A percentile compares a stretch with the other conserved stretches of the same genome.
These are phyloP conservation scores for Daldinia vernicosa DNA, from an alignment of 495 filamentous ascomycete species.

Conservation along the genomic window DNA sequence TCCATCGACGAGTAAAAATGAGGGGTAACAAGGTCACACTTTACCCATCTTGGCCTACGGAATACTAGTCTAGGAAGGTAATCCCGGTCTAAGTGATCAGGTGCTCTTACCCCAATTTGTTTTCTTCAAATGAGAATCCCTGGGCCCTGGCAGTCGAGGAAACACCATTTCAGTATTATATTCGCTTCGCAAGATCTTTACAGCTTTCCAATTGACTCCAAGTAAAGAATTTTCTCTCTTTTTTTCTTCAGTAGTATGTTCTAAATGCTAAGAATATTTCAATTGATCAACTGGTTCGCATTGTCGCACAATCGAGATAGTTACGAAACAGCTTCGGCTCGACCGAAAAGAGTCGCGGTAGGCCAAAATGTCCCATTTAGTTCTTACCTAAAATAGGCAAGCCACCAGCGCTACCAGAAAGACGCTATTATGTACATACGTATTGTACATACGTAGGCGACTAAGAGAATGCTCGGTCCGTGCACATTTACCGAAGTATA, in stretches of 20 bases:
- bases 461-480: constrained; percentile 13
- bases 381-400: constrained; percentile 20
- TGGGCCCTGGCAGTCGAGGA: constrained; percentile 32
- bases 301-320: background rate
- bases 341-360: constrained; percentile 10
- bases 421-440: too few relatives aligned
- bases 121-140: constrained; percentile 39
- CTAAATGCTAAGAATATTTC: background rate
- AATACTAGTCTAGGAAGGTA: constrained; percentile 39
- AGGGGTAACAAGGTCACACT: constrained; percentile 40
- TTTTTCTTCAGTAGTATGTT: constrained; percentile 8
- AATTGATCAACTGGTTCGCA: constrained; percentile 18
- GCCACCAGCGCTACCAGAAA: constrained; percentile 2
- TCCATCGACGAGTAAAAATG: constrained; percentile 35
- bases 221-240: background rate
- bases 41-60: constrained; percentile 36
- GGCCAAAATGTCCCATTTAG: background rate
- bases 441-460: too few relatives aligned
- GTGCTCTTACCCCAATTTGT: constrained; percentile 41
- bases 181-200: constrained; percentile 35
- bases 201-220: constrained; percentile 29
- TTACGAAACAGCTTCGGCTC: constrained; percentile 11
- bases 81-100: constrained; percentile 38
- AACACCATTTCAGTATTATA: constrained; percentile 16
- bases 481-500: constrained; percentile 26